Conservation (phyloP, 768 basidiomycete genomes). For the Coprinopsis strossmayeri region DNA sequence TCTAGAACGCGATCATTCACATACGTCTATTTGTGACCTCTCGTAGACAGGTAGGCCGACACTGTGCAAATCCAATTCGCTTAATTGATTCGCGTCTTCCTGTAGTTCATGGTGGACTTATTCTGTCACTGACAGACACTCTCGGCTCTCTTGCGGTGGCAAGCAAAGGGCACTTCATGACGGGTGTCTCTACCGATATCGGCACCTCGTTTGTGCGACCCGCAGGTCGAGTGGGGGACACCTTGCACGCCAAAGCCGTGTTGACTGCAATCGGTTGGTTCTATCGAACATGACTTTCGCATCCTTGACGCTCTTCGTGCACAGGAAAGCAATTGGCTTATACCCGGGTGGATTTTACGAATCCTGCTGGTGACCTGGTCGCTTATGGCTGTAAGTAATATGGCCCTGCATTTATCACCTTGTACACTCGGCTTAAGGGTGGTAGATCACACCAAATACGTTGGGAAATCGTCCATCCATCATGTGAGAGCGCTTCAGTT, state of each 20-base stretch:
- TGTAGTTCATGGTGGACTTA: constrained; percentile 73
- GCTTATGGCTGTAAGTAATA: constrained; percentile 70
- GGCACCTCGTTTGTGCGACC: constrained; percentile 74
- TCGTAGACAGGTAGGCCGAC: constrained; percentile 33
- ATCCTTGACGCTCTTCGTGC: neutral
- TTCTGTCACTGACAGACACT: constrained; percentile 79
- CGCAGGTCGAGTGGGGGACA: constrained; percentile 65
- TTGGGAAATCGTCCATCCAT: constrained; percentile 60
- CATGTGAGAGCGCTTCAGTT: constrained; percentile 26
- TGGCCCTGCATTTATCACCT: constrained; percentile 1
- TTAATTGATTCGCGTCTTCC: neutral
- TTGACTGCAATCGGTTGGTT: constrained; percentile 63
- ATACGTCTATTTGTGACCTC: too few species aligned
- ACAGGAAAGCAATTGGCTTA: constrained; percentile 75
- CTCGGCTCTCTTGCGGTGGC: constrained; percentile 82
- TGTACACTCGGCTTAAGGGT: neutral
- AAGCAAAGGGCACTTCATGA: constrained; percentile 78
- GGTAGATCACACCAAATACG: constrained; percentile 79
- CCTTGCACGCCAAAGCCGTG: constrained; percentile 54
- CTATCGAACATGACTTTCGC: neutral
- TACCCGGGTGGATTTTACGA: constrained; percentile 73
- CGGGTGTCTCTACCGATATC: constrained; percentile 82
- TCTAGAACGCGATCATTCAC: too few species aligned
- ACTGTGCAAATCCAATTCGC: neutral
- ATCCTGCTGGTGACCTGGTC: constrained; percentile 57